A percentile compares a stretch with the other conserved stretches of the same genome.
These are phyloP conservation scores for Amniculicola lignicola DNA, from an alignment of 495 filamentous ascomycete genomes.

Conservation along the genomic window DNA sequence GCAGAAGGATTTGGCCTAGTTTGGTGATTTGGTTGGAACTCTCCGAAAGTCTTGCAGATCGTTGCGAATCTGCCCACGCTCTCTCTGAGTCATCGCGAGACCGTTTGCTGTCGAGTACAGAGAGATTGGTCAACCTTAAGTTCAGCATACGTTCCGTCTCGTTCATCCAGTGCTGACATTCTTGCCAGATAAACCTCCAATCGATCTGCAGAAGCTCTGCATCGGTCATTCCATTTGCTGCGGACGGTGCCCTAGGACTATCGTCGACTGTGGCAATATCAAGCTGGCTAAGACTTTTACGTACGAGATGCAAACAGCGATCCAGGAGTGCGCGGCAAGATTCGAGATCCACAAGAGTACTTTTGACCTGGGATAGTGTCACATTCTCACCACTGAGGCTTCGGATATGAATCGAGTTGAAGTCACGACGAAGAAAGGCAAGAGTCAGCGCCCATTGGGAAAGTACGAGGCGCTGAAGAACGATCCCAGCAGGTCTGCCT, in stretches of 20 bases:
- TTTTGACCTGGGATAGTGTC: not conserved
- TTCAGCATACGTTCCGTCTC: not conserved
- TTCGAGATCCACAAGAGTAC: not conserved
- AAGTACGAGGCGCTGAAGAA: not conserved
- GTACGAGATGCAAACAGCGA: not conserved
- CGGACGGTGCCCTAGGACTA: not conserved
- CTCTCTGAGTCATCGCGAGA: not conserved
- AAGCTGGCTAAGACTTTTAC: not conserved
- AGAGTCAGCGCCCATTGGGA: not conserved
- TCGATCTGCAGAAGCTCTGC: not conserved
- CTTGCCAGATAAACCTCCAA: not conserved
- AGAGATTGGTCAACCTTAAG: not conserved
- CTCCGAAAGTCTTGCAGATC: not conserved
- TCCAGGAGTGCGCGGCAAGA: not conserved
- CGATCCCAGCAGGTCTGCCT: not conserved
- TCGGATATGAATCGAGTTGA: not conserved
- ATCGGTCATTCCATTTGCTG: not conserved
- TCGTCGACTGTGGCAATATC: not conserved
- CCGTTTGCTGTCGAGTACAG: not conserved
- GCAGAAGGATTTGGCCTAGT: not conserved
- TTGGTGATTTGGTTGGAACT: not conserved
- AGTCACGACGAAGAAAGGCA: not conserved
- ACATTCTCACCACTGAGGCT: not conserved
- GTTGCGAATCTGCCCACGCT: too few relatives aligned
- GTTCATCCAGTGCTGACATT: not conserved